Evolutionary conservation across 1,139 yeast genomes (phyloP), one percentile per base, ranked within the genome.

Genomic region (Starmera stellimalicola): DNA sequence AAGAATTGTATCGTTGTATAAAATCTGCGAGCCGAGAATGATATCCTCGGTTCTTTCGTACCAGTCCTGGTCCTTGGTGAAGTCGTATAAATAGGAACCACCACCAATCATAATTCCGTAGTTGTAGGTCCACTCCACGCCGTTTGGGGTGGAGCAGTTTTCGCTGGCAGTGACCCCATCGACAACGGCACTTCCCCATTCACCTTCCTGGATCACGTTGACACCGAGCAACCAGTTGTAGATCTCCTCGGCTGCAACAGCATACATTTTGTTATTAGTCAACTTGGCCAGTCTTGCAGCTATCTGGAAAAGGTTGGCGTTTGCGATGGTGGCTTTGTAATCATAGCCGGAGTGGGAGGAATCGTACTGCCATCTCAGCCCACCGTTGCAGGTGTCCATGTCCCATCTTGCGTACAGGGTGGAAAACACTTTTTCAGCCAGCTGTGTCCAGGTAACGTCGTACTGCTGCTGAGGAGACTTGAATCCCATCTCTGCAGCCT

Each of bases 301-400:
- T 33, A 83, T 55, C 47, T 78, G 77, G 68, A 83, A 83, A 39
- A 83, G 60, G 47, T 83, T 77, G 4, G 85, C 93, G 53, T 80
- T 83, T 19, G 88, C 71, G 38, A 83, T 80, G 19, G 87, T 65
- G 56, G 83, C 83, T 54, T 83, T 83, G 60, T 83, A 83, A 50
- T 73, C 70, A 54, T 78, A 83, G 33, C 94, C 94, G 5, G 77
- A 60, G 52, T 77, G 77, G 77, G 81, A 75, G 34, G 75, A 67
- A 61, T 75, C 78, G 45, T 81, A 82, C 62, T 83, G 94, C 94
- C 94, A 83, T 57, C 94, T 68, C 38, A 83, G 60, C 1, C 94
- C 94, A 27, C 94, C 94, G 30, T 62, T 64, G 57, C 94, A 83
- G 40, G 62, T 55, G 2, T 45, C 53, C 8, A 57, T 50, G 48